phyloP scores from a whole-genome alignment of 371 early-diverging fungal genomes.

The Phascolomyces articulosus region DNA sequence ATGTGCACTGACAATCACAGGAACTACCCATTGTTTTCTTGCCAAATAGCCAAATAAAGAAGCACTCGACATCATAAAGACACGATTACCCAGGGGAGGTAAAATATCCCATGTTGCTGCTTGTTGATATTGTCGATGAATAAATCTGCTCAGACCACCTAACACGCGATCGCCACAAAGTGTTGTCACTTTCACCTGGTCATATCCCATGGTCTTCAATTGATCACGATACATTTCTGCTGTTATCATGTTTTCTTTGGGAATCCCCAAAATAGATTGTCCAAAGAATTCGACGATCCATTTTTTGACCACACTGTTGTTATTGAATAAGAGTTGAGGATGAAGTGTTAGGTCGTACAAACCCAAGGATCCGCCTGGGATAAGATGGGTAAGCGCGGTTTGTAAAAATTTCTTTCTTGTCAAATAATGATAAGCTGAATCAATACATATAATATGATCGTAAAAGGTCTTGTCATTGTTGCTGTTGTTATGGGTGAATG shows the following conservation, averaged over 20 bases:
- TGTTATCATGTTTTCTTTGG: constrained; percentile 31
- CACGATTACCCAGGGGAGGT: background rate
- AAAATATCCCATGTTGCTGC: constrained; percentile 20
- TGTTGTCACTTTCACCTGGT: constrained; percentile 8
- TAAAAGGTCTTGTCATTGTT: constrained; percentile 15
- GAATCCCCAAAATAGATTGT: constrained; percentile 21
- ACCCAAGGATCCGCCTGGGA: constrained; percentile 42
- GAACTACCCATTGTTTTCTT: constrained; percentile 12
- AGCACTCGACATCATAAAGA: constrained; percentile 6
- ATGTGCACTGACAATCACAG: constrained; percentile 14
- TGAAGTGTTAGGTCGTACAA: constrained; percentile 41
- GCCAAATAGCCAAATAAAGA: constrained; percentile 13
- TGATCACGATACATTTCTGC: constrained; percentile 11
- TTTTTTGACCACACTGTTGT: background rate
- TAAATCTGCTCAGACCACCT: constrained; percentile 14
- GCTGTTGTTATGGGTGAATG: background rate
- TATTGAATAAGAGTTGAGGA: constrained; percentile 5
- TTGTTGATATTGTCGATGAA: constrained; percentile 10
- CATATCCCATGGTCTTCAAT: constrained; percentile 13
- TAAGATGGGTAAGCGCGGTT: constrained; percentile 28
- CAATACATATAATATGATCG: constrained; percentile 54
- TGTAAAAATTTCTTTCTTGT: constrained; percentile 54
- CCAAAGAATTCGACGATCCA: constrained; percentile 16
- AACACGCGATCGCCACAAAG: constrained; percentile 15
- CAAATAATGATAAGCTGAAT: constrained; percentile 62